These are phyloP conservation scores for Buxus sempervirens DNA, from an alignment of 164 flowering plant species.

Conservation along the genomic window DNA sequence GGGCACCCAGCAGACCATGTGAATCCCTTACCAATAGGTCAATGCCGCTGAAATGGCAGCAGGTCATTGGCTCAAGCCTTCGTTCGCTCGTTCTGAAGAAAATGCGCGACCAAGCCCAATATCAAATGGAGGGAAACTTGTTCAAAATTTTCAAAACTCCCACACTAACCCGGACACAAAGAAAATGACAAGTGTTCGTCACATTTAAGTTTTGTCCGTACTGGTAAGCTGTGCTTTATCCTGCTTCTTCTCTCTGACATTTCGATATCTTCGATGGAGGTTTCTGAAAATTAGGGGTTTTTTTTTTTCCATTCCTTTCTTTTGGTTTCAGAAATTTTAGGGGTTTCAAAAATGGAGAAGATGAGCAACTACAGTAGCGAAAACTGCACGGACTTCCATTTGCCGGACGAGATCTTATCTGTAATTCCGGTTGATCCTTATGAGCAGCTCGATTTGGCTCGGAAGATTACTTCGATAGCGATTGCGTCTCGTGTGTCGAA, in stretches of 20 bases:
- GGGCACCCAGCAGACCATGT: too few relatives aligned
- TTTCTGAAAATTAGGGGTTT: too few relatives aligned
- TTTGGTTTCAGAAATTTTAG: not conserved
- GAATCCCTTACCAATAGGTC: too few relatives aligned
- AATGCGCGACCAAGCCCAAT: too few relatives aligned
- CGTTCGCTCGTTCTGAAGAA: too few relatives aligned
- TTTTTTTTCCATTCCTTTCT: not conserved
- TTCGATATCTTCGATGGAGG: too few relatives aligned
- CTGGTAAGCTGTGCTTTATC: too few relatives aligned
- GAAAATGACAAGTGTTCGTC: too few relatives aligned
- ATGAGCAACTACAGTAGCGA: slow-evolving; percentile 30
- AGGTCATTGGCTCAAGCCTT: too few relatives aligned
- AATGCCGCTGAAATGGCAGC: too few relatives aligned
- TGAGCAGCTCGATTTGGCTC: slow-evolving; percentile 88
- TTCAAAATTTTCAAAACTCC: slow-evolving; percentile 1
- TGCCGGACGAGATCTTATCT: slow-evolving; percentile 70
- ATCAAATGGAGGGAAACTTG: not conserved
- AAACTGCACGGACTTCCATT: slow-evolving; percentile 46
- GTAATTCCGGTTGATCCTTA: slow-evolving; percentile 91
- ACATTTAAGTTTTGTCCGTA: too few relatives aligned
- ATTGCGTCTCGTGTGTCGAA: slow-evolving; percentile 91
- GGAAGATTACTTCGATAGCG: slow-evolving; percentile 94
- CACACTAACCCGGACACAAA: not conserved
- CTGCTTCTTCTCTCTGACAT: too few relatives aligned
- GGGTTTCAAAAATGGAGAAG: slow-evolving; percentile 5